Conservation (phyloP, 352 stramenopile genomes). For the Phytophthora boehmeriae region DNA sequence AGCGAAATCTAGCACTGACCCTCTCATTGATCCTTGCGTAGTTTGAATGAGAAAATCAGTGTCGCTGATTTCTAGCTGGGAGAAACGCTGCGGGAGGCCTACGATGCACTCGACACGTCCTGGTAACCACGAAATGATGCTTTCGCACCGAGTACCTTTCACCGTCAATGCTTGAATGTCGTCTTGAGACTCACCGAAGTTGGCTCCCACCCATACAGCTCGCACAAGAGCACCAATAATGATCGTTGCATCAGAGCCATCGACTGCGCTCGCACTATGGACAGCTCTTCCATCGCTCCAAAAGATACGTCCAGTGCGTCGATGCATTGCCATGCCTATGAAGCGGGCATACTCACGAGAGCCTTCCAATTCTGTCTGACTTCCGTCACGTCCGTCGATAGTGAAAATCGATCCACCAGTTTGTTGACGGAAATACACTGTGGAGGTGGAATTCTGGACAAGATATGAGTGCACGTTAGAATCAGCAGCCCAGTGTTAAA, state of each 20-base stretch:
- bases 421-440: slow-evolving; percentile 68
- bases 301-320: slow-evolving; percentile 39
- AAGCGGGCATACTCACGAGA: slow-evolving; percentile 50
- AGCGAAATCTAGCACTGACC: slow-evolving; percentile 44
- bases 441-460: slow-evolving; percentile 37
- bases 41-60: slow-evolving; percentile 63
- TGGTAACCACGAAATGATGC: slow-evolving; percentile 44
- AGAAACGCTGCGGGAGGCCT: slow-evolving; percentile 39
- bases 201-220: slow-evolving; percentile 57
- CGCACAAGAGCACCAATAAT: slow-evolving; percentile 50
- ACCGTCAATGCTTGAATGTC: slow-evolving; percentile 50
- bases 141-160: slow-evolving; percentile 47
- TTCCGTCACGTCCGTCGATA: slow-evolving; percentile 47
- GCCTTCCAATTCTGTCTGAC: slow-evolving; percentile 36
- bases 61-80: slow-evolving; percentile 20
- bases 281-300: slow-evolving; percentile 68
- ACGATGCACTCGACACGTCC: slow-evolving; percentile 66
- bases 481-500: not conserved
- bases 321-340: slow-evolving; percentile 50
- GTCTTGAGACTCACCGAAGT: slow-evolving; percentile 45
- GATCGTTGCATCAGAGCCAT: slow-evolving; percentile 24
- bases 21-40: slow-evolving; percentile 50
- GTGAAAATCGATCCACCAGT: slow-evolving; percentile 60
- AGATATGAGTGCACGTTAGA: not conserved
- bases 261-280: slow-evolving; percentile 28